These are phyloP conservation scores for Kodamaea suecica DNA, from an alignment of 1,139 yeast genomes.

Conservation along the genomic window DNA sequence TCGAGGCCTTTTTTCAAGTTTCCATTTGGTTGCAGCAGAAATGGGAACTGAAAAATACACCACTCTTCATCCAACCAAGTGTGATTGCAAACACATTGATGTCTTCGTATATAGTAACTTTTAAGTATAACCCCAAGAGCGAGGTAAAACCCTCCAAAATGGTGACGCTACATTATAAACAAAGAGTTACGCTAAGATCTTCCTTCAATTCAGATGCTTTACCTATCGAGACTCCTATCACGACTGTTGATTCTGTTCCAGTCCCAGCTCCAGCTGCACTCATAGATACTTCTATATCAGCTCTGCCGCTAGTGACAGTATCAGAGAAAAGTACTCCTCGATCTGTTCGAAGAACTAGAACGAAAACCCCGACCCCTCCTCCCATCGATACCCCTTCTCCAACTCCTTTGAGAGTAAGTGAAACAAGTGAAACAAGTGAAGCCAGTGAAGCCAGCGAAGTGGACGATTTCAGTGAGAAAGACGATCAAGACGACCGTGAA, in stretches of 20 bases:
- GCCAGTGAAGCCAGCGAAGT: background rate
- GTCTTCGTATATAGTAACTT: constrained; percentile 6
- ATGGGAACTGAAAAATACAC: background rate
- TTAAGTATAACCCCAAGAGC: constrained; percentile 10
- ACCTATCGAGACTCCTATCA: background rate
- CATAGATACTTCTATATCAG: too few relatives aligned
- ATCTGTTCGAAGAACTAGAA: constrained; percentile 1
- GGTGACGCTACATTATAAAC: constrained; percentile 9
- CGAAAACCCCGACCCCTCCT: background rate
- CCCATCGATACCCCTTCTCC: background rate
- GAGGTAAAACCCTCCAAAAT: constrained; percentile 5
- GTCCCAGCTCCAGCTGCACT: too few relatives aligned
- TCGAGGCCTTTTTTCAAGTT: too few relatives aligned
- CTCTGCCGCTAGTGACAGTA: too few relatives aligned
- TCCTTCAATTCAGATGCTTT: background rate
- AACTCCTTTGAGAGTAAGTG: background rate
- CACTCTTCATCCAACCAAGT: too few relatives aligned
- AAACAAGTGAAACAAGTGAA: background rate
- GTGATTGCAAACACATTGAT: too few relatives aligned
- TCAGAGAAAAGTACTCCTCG: background rate
- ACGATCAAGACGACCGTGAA: background rate
- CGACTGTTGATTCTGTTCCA: background rate
- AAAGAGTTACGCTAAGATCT: background rate
- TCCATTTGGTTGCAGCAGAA: background rate
- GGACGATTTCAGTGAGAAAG: background rate